A percentile compares a stretch with the other conserved stretches of the same genome.
These are phyloP conservation scores for Pleurotus tuoliensis DNA, from an alignment of 768 basidiomycete species.

Conservation along the genomic window DNA sequence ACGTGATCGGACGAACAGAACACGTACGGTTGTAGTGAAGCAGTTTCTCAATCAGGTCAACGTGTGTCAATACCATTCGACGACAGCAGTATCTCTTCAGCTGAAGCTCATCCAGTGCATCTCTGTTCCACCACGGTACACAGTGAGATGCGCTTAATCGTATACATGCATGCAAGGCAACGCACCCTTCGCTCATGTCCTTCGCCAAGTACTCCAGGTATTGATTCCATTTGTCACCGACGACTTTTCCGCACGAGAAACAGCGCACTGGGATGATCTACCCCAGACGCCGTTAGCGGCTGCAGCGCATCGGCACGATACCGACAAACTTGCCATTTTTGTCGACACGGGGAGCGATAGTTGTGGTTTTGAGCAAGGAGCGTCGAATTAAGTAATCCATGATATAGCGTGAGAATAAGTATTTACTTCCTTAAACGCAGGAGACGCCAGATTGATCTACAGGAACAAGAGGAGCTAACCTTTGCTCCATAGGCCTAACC, in stretches of 20 bases:
- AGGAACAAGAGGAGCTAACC: too few relatives aligned
- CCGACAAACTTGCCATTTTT: too few relatives aligned
- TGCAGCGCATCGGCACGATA: too few relatives aligned
- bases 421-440: too few relatives aligned
- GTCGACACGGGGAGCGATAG: too few relatives aligned
- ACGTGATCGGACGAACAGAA: neutral
- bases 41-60: constrained; percentile 95
- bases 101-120: constrained; percentile 85
- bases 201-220: constrained; percentile 80
- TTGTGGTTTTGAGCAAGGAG: too few relatives aligned
- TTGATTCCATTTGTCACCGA: constrained; percentile 92
- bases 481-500: too few relatives aligned
- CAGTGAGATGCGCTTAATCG: too few relatives aligned
- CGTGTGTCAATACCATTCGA: constrained; percentile 96
- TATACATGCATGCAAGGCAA: constrained; percentile 8
- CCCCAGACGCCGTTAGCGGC: too few relatives aligned
- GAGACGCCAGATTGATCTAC: too few relatives aligned
- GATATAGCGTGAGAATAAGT: too few relatives aligned
- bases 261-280: constrained; percentile 97
- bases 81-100: constrained; percentile 95
- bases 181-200: constrained; percentile 88
- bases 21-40: constrained; percentile 91
- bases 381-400: too few relatives aligned
- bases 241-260: constrained; percentile 95
- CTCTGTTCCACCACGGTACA: constrained; percentile 38